Percentiles rank a stretch among this genome's conserved stretches.
phyloP scores from a whole-genome alignment of 75 land plant genomes.

The Sequoia sempervirens region DNA sequence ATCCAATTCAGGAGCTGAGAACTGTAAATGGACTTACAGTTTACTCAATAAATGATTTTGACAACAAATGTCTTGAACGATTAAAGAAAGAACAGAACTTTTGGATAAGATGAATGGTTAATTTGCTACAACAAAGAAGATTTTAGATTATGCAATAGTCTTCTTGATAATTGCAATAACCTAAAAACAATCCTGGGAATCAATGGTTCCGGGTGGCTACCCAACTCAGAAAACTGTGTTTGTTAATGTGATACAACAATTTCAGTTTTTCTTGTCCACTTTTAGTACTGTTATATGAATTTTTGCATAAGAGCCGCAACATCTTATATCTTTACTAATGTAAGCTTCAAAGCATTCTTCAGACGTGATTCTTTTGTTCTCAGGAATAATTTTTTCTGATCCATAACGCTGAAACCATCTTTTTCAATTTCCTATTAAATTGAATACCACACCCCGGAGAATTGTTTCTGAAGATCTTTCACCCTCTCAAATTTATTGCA shows the following conservation, averaged over 20 bases:
- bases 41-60: background rate
- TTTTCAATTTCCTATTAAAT: background rate
- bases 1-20: background rate
- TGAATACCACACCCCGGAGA: background rate
- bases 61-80: background rate
- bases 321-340: background rate
- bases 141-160: background rate
- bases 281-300: background rate
- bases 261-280: background rate
- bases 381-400: background rate
- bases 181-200: background rate
- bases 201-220: background rate
- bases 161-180: background rate
- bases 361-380: background rate
- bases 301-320: background rate
- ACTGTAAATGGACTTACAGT: background rate
- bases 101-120: background rate
- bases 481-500: background rate
- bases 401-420: background rate
- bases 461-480: background rate
- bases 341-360: background rate
- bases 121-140: background rate
- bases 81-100: background rate
- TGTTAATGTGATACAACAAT: background rate
- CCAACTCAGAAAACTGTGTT: background rate